Conservation (phyloP, 495 filamentous ascomycete genomes). For the Glarea lozoyensis region DNA sequence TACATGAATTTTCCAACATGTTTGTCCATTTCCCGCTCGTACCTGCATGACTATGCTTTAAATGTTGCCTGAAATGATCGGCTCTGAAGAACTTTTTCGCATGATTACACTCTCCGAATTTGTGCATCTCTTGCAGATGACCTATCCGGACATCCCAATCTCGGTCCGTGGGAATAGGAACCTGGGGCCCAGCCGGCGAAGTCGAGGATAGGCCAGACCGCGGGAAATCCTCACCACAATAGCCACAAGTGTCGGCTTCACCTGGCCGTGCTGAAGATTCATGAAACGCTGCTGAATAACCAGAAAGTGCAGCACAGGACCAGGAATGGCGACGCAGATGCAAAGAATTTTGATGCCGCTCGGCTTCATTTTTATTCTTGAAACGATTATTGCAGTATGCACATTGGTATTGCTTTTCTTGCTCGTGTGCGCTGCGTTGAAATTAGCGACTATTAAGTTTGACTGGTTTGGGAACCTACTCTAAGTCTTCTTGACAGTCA, state of each 20-base stretch:
- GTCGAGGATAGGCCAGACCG: constrained; percentile 34
- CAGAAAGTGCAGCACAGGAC: constrained; percentile 84
- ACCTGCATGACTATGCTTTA: constrained; percentile 96
- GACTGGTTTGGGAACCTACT: constrained; percentile 44
- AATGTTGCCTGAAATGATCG: constrained; percentile 95
- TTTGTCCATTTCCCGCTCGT: constrained; percentile 99
- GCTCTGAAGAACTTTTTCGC: constrained; percentile 97
- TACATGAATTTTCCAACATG: constrained; percentile 91
- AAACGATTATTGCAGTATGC: constrained; percentile 89
- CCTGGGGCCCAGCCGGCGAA: constrained; percentile 19
- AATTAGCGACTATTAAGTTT: constrained; percentile 5
- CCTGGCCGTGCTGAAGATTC: constrained; percentile 51
- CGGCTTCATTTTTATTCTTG: constrained; percentile 99
- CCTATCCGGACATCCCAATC: constrained; percentile 82
- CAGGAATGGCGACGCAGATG: constrained; percentile 94
- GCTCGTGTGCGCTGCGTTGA: constrained; percentile 53
- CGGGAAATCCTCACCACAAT: constrained; percentile 89
- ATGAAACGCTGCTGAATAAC: constrained; percentile 78
- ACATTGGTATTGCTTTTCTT: constrained; percentile 94
- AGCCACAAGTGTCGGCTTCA: constrained; percentile 77
- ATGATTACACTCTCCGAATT: constrained; percentile 97
- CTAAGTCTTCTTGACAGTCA: constrained; percentile 74
- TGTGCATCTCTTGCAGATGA: constrained; percentile 85
- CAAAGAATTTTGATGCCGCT: constrained; percentile 93
- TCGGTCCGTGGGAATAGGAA: constrained; percentile 30